phyloP scores from a whole-genome alignment of 202 grass and related monocot genomes.

The Miscanthus sacchariflorus region DNA sequence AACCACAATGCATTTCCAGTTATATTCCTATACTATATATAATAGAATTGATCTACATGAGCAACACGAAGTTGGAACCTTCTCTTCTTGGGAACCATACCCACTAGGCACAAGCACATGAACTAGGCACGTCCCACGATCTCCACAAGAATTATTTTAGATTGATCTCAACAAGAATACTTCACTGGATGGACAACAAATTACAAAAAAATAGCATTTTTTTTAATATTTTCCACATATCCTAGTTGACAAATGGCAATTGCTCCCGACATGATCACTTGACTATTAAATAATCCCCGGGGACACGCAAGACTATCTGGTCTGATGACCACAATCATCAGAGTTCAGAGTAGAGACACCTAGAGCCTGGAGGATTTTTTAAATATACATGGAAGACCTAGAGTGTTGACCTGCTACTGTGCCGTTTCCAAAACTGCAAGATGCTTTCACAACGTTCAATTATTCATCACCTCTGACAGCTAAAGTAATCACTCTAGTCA shows the following conservation, averaged over 20 bases:
- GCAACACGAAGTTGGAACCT: background rate
- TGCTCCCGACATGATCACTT: background rate
- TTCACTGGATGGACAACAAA: background rate
- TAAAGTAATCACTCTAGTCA: background rate
- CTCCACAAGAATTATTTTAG: background rate
- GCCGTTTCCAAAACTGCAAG: background rate
- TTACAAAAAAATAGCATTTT: background rate
- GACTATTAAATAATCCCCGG: background rate
- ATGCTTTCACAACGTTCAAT: conserved; percentile 28
- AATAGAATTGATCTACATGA: conserved; percentile 10
- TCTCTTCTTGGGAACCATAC: conserved; percentile 6
- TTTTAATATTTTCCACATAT: background rate
- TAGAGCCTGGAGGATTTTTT: background rate
- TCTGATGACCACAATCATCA: conserved; percentile 12
- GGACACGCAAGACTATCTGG: background rate
- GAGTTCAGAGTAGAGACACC: background rate
- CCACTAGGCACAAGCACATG: background rate
- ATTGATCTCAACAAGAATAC: background rate
- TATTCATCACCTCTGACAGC: background rate
- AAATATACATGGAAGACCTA: background rate
- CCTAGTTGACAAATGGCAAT: conserved; percentile 11
- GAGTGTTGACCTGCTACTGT: background rate
- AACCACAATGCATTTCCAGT: background rate
- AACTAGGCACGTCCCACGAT: background rate
- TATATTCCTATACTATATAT: background rate